phyloP scores from a whole-genome alignment of 176 grass and related monocot species.

The Zea luxurians region DNA sequence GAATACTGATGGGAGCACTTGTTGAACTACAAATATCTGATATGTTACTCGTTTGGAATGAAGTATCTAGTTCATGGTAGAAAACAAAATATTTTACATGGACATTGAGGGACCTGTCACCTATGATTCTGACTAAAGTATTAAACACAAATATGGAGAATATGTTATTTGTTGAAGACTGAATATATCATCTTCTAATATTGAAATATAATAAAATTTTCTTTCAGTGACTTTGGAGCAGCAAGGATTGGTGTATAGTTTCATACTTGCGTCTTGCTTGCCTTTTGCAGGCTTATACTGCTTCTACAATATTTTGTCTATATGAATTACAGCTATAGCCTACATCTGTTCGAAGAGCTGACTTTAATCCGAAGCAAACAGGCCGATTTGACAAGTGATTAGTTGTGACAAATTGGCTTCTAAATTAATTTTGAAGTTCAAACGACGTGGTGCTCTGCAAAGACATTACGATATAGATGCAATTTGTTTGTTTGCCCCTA shows the following conservation, averaged over 20 bases:
- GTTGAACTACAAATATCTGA: background rate
- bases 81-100: background rate
- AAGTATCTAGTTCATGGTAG: constrained; percentile 7
- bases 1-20: background rate
- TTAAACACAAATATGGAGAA: background rate
- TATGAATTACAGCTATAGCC: too few relatives aligned
- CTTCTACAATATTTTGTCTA: too few relatives aligned
- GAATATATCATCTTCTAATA: background rate
- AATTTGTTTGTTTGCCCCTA: background rate
- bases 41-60: background rate
- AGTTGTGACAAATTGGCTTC: constrained; percentile 1
- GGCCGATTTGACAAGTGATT: background rate
- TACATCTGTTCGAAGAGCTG: too few relatives aligned
- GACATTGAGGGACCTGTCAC: background rate
- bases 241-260: background rate
- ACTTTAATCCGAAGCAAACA: too few relatives aligned
- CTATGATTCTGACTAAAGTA: background rate
- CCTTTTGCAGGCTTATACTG: too few relatives aligned
- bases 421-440: background rate
- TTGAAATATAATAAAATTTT: background rate
- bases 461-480: constrained; percentile 1
- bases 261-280: background rate
- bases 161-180: background rate
- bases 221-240: background rate
- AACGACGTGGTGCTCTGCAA: background rate